These are phyloP conservation scores for Dendrothele bispora DNA, from an alignment of 768 basidiomycete species.

Conservation along the genomic window DNA sequence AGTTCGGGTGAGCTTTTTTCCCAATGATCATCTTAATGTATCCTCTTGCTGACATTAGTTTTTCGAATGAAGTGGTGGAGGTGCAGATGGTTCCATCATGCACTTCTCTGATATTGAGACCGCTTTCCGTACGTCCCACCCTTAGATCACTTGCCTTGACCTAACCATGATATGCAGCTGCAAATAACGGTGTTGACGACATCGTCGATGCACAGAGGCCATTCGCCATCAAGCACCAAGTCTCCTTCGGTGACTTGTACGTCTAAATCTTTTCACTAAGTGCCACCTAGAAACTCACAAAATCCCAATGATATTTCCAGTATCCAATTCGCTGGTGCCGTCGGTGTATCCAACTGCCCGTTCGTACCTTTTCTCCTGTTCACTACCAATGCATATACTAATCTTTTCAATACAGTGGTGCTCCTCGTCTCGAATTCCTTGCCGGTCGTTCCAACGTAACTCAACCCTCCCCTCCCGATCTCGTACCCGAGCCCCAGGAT, in stretches of 20 bases:
- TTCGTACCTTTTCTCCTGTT: not conserved
- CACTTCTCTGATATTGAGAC: constrained; percentile 32
- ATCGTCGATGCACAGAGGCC: constrained; percentile 25
- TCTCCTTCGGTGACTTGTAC: constrained; percentile 35
- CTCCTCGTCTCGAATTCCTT: constrained; percentile 34
- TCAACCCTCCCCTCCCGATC: constrained; percentile 25
- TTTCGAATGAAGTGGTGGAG: constrained; percentile 15
- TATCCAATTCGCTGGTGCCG: constrained; percentile 39
- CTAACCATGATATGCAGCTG: too few relatives aligned
- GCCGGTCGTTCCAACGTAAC: constrained; percentile 34
- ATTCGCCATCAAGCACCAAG: constrained; percentile 23
- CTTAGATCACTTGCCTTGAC: too few relatives aligned
- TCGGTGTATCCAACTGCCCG: constrained; percentile 19
- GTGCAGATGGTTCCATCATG: constrained; percentile 37
- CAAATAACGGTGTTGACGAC: constrained; percentile 25
- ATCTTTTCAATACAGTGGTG: constrained; percentile 17
- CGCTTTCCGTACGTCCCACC: constrained; percentile 32
- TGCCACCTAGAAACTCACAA: not conserved
- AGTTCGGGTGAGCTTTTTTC: too few relatives aligned
- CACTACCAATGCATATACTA: constrained; percentile 8
- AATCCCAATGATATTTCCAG: constrained; percentile 6
- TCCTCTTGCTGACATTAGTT: too few relatives aligned
- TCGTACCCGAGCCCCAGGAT: constrained; percentile 30
- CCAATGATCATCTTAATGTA: too few relatives aligned
- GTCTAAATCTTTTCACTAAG: constrained; percentile 5